Evolutionary conservation across 148 eudicot species (phyloP).

Genomic region (Tetragonia tetragonoides): DNA sequence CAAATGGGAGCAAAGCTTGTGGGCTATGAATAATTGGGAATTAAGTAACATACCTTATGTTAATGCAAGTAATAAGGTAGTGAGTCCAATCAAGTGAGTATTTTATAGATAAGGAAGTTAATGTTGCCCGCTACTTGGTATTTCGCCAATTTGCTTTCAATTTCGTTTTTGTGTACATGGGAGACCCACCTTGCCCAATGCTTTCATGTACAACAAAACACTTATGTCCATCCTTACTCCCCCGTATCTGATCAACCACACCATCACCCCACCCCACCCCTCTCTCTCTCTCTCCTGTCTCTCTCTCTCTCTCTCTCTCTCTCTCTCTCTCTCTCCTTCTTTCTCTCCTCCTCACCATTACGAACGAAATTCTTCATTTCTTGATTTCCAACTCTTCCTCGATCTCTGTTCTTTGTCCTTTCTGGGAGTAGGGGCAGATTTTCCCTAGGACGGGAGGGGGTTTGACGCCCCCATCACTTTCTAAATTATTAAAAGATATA

Average conservation of each 20-base stretch:
- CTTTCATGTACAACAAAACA: constrained; percentile 17
- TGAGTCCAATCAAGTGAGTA: background rate
- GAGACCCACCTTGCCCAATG: constrained; percentile 30
- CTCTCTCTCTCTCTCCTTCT: background rate
- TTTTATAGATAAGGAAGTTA: constrained; percentile 23
- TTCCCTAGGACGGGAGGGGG: too few relatives aligned
- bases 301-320: background rate
- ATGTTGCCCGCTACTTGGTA: constrained; percentile 29
- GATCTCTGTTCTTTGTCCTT: too few relatives aligned
- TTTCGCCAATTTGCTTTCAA: constrained; percentile 9
- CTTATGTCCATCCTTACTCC: constrained; percentile 12
- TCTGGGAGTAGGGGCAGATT: too few relatives aligned
- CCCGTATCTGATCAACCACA: background rate
- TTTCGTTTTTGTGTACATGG: background rate
- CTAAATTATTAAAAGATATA: too few relatives aligned
- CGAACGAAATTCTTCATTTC: too few relatives aligned
- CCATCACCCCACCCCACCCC: too few relatives aligned
- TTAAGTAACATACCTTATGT: background rate
- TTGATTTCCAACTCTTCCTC: too few relatives aligned
- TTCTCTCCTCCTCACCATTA: too few relatives aligned
- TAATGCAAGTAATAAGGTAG: constrained; percentile 17
- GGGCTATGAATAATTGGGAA: background rate
- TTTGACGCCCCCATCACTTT: too few relatives aligned
- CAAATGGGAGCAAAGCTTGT: background rate
- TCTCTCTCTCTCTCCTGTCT: too few relatives aligned